Percentiles rank a stretch among this genome's conserved stretches.
Conservation (phyloP, 108 stramenopile genomes). For the Discostella pseudostelligera region DNA sequence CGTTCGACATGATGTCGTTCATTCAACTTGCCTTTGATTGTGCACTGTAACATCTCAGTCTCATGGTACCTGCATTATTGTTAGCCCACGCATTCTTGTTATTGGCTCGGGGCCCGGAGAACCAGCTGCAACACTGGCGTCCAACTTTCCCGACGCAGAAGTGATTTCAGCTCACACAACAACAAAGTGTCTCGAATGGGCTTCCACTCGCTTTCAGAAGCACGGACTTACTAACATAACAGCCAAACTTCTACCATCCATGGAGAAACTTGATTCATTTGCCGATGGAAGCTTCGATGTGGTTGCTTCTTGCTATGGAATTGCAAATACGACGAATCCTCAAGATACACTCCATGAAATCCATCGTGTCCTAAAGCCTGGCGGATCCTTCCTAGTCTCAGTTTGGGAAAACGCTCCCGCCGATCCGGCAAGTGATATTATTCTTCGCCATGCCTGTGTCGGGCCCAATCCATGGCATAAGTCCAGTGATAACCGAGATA, state of each 20-base stretch:
- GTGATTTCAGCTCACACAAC: constrained; percentile 39
- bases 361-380: constrained; percentile 44
- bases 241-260: constrained; percentile 21
- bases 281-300: constrained; percentile 41
- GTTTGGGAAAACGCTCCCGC: constrained; percentile 47
- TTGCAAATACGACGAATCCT: constrained; percentile 29
- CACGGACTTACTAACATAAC: constrained; percentile 26
- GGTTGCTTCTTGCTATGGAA: constrained; percentile 41
- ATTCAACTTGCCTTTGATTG: not conserved
- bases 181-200: constrained; percentile 25
- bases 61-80: not conserved
- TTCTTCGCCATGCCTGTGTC: constrained; percentile 30
- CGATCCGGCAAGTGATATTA: constrained; percentile 34
- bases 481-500: constrained; percentile 13
- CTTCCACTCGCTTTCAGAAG: constrained; percentile 21
- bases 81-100: constrained; percentile 27
- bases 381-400: constrained; percentile 34
- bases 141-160: constrained; percentile 24
- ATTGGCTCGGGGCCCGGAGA: constrained; percentile 37
- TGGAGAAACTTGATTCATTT: constrained; percentile 34
- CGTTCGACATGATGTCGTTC: too few species aligned
- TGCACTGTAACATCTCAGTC: too few species aligned
- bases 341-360: constrained; percentile 38
- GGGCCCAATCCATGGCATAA: constrained; percentile 25
- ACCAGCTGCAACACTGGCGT: constrained; percentile 26